These are phyloP conservation scores for Pseudevernia furfuracea DNA, from an alignment of 495 filamentous ascomycete genomes.

Conservation along the genomic window DNA sequence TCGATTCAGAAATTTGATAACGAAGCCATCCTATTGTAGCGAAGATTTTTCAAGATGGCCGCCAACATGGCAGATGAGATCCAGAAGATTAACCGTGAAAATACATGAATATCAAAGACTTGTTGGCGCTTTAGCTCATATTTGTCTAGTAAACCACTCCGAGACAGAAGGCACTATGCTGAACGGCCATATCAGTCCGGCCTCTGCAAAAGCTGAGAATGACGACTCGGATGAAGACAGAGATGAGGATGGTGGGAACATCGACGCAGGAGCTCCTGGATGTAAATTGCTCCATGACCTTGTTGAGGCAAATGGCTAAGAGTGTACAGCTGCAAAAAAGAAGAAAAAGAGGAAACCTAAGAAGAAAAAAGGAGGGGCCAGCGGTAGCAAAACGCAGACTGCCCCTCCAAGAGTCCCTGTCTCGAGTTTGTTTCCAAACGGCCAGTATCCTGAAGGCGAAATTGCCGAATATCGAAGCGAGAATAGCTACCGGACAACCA, in stretches of 20 bases:
- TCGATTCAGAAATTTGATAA: neutral
- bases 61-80: conserved; percentile 13
- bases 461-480: conserved; percentile 43
- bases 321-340: conserved; percentile 38
- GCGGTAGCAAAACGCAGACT: conserved; percentile 38
- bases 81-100: conserved; percentile 10
- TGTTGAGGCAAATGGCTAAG: neutral
- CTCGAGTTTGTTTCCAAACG: conserved; percentile 42
- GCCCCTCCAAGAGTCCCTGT: conserved; percentile 49
- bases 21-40: neutral
- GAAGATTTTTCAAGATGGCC: conserved; percentile 11
- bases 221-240: conserved; percentile 63
- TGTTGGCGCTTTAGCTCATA: neutral
- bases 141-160: conserved; percentile 12
- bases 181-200: neutral
- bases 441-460: conserved; percentile 48
- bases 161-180: conserved; percentile 35
- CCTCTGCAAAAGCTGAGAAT: conserved; percentile 35
- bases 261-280: conserved; percentile 38
- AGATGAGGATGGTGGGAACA: conserved; percentile 41
- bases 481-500: conserved; percentile 51
- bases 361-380: conserved; percentile 38
- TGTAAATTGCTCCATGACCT: conserved; percentile 28
- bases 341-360: conserved; percentile 50
- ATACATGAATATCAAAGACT: neutral